Conservation (phyloP, 169 alveolate genomes). For the Cryptosporidium bovis region DNA sequence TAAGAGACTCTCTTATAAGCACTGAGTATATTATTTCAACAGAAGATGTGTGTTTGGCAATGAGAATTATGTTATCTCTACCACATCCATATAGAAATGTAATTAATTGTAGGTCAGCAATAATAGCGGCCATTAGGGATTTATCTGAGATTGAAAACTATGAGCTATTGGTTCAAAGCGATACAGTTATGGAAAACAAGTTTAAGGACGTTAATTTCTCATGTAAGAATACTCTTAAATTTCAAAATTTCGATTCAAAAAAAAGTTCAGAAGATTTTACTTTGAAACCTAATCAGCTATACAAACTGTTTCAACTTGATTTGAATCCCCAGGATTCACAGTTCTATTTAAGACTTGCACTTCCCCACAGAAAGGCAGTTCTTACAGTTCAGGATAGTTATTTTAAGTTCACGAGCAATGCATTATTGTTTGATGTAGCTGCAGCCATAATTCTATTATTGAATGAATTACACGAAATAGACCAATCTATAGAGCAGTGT, state of each 20-base stretch:
- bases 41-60: conserved; percentile 57
- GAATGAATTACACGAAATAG: conserved; percentile 42
- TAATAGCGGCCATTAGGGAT: conserved; percentile 43
- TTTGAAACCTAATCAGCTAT: conserved; percentile 21
- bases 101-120: conserved; percentile 38
- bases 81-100: conserved; percentile 59
- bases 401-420: conserved; percentile 1
- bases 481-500: conserved; percentile 61
- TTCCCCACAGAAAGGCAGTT: conserved; percentile 62
- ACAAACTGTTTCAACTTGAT: conserved; percentile 34
- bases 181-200: conserved; percentile 13
- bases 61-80: conserved; percentile 42
- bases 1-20: conserved; percentile 24
- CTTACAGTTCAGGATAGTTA: conserved; percentile 58
- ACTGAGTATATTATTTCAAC: conserved; percentile 25
- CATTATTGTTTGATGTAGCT: conserved; percentile 56
- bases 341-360: conserved; percentile 43
- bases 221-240: conserved; percentile 26
- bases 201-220: conserved; percentile 31
- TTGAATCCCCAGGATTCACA: conserved; percentile 7
- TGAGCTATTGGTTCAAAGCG: conserved; percentile 2
- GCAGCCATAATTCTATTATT: conserved; percentile 37
- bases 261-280: background rate
- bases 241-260: conserved; percentile 19
- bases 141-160: conserved; percentile 11